phyloP scores from a whole-genome alignment of 129 eudicot genomes.

The Apium graveolens region DNA sequence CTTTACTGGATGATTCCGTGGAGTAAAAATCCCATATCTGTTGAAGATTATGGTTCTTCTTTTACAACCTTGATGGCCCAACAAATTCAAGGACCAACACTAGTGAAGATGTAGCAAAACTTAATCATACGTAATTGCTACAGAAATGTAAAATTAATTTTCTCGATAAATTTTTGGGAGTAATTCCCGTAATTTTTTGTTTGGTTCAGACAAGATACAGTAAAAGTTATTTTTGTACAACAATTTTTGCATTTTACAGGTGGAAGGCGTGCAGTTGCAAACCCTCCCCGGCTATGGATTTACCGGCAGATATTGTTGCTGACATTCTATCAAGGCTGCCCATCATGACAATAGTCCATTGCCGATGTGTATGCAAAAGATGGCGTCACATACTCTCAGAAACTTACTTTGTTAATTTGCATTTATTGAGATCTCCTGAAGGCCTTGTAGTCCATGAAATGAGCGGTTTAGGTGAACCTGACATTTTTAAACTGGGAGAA shows the following conservation, averaged over 20 bases:
- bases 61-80: background rate
- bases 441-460: no score
- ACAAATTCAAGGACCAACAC: background rate
- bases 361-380: no score
- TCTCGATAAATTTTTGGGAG: no score
- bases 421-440: no score
- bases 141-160: background rate
- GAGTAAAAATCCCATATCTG: background rate
- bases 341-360: no score
- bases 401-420: no score
- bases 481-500: no score
- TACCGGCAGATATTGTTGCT: no score
- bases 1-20: background rate
- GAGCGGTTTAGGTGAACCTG: no score
- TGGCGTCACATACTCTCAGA: no score
- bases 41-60: background rate
- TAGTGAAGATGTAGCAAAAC: background rate
- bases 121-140: background rate
- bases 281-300: background rate
- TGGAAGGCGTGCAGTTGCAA: background rate
- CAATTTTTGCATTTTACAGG: background rate
- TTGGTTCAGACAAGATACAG: background rate
- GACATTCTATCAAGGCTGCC: no score
- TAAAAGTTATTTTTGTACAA: background rate
- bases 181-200: no score